Conservation (phyloP, 768 basidiomycete species). For the Boletus speciosus region DNA sequence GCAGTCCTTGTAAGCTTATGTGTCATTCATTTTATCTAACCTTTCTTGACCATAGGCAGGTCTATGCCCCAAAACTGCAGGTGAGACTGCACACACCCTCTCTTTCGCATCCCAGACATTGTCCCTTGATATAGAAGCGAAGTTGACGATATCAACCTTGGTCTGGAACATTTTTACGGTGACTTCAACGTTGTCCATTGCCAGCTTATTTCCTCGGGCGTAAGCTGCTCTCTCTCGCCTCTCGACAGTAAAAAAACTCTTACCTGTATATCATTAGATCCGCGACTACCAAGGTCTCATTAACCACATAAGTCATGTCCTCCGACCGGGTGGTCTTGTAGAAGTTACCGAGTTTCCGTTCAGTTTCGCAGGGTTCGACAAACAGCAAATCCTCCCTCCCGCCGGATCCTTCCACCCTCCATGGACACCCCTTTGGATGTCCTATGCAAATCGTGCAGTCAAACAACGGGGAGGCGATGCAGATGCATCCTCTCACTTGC, state of each 20-base stretch:
- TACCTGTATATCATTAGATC: constrained; percentile 43
- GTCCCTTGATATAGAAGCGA: constrained; percentile 53
- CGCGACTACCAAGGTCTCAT: constrained; percentile 62
- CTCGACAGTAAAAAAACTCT: constrained; percentile 7
- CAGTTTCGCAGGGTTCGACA: constrained; percentile 51
- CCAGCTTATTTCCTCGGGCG: constrained; percentile 69
- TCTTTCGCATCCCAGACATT: constrained; percentile 3
- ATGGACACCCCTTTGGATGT: constrained; percentile 64
- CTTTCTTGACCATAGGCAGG: constrained; percentile 35
- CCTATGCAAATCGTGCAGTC: constrained; percentile 51
- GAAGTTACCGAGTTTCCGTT: constrained; percentile 71
- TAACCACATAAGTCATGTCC: constrained; percentile 60
- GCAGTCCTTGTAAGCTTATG: constrained; percentile 57
- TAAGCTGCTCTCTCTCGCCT: constrained; percentile 36
- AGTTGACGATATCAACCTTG: constrained; percentile 81
- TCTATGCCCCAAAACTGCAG: constrained; percentile 69
- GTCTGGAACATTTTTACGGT: constrained; percentile 77
- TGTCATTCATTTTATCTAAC: constrained; percentile 9
- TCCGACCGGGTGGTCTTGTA: constrained; percentile 69
- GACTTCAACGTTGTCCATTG: constrained; percentile 75
- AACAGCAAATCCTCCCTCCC: constrained; percentile 41
- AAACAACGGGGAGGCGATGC: constrained; percentile 55
- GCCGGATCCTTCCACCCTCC: constrained; percentile 45
- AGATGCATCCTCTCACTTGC: constrained; percentile 57
- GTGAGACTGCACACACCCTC: constrained; percentile 33